Evolutionary conservation across 148 eudicot genomes (phyloP).

Genomic region (Hydrangea macrophylla): DNA sequence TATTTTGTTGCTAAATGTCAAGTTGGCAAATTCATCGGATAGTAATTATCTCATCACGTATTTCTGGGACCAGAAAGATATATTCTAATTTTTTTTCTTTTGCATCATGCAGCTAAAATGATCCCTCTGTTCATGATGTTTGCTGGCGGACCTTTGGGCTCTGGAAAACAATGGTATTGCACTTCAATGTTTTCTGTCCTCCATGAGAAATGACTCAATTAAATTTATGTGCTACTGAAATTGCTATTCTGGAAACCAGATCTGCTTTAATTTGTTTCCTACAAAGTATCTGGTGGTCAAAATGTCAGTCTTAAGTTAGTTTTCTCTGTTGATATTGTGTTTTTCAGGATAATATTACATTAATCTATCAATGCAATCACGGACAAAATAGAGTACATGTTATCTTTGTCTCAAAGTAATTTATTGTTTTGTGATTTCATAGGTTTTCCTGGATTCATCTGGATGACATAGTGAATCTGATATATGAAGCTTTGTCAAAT

Average conservation of each 20-base stretch:
- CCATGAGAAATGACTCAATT: not conserved
- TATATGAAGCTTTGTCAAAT: slow-evolving; percentile 81
- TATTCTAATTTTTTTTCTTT: slow-evolving; percentile 1
- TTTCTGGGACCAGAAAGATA: not conserved
- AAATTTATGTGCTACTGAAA: not conserved
- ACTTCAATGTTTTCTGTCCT: not conserved
- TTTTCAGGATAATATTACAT: not conserved
- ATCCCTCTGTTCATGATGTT: slow-evolving; percentile 94
- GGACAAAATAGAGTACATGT: not conserved
- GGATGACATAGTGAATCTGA: slow-evolving; percentile 86
- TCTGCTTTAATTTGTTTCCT: not conserved
- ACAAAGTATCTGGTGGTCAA: no score
- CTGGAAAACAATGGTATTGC: slow-evolving; percentile 93
- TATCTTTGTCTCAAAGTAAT: not conserved
- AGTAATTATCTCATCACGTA: not conserved
- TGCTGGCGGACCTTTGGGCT: slow-evolving; percentile 99
- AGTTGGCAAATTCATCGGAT: not conserved
- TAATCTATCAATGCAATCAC: not conserved
- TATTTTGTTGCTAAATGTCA: not conserved
- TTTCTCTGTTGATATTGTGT: no score
- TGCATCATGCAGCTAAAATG: slow-evolving; percentile 78
- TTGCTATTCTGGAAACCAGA: not conserved
- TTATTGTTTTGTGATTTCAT: slow-evolving; percentile 16
- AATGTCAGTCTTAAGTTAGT: no score
- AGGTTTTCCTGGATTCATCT: slow-evolving; percentile 99